phyloP scores from a whole-genome alignment of 371 early-diverging fungal genomes.

The Enteropsectra breve region DNA sequence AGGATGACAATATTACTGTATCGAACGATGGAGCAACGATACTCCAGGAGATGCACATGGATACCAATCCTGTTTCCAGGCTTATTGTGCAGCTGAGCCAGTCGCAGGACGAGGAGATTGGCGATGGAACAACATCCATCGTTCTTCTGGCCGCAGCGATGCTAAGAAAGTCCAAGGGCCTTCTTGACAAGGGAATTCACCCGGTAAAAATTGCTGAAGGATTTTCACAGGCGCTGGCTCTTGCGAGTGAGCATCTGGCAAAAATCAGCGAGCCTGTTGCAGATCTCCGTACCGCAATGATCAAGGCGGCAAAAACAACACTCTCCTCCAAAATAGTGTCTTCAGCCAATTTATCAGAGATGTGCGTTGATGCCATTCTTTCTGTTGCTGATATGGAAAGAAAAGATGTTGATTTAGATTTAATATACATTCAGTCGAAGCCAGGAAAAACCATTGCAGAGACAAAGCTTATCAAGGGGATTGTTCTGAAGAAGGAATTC shows the following conservation, averaged over 20 bases:
- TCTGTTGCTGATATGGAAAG: constrained; percentile 90
- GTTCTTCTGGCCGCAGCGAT: constrained; percentile 94
- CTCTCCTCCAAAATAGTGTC: constrained; percentile 86
- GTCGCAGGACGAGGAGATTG: constrained; percentile 98
- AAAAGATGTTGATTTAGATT: constrained; percentile 96
- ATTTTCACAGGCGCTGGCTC: constrained; percentile 83
- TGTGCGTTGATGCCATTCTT: constrained; percentile 86
- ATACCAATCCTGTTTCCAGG: constrained; percentile 90
- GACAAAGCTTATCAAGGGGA: constrained; percentile 83
- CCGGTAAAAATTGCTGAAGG: constrained; percentile 96
- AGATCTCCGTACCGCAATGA: constrained; percentile 60
- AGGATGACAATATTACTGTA: constrained; percentile 95
- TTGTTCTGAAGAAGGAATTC: constrained; percentile 96
- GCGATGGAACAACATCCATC: constrained; percentile 99
- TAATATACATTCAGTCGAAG: constrained; percentile 95
- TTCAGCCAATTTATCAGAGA: constrained; percentile 65
- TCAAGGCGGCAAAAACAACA: constrained; percentile 89
- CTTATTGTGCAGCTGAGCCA: constrained; percentile 88
- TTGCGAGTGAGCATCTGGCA: constrained; percentile 79
- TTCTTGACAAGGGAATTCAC: constrained; percentile 91
- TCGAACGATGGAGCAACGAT: constrained; percentile 99
- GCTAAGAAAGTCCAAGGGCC: constrained; percentile 82
- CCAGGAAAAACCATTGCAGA: constrained; percentile 84
- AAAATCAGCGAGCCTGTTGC: constrained; percentile 70
- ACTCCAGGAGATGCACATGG: constrained; percentile 86